Conservation (phyloP, 805 yeast genomes). For the Gaillardinia entomophila region DNA sequence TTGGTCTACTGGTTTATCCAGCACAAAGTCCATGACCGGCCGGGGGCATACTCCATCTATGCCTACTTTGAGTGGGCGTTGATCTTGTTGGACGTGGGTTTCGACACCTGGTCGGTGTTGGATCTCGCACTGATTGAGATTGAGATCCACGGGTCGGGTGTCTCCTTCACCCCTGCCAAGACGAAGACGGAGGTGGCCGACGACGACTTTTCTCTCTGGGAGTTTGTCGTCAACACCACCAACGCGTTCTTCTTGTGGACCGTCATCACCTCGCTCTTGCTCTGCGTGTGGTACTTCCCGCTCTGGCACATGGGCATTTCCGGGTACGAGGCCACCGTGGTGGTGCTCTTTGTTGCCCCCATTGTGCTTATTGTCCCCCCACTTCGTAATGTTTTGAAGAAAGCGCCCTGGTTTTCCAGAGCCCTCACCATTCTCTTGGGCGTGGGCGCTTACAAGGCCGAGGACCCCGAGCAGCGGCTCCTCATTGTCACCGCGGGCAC, state of each 20-base stretch:
- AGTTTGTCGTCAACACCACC: slow-evolving; percentile 40
- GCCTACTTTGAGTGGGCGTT: slow-evolving; percentile 94
- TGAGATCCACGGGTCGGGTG: slow-evolving; percentile 23
- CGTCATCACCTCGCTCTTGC: slow-evolving; percentile 67
- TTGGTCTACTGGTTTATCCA: slow-evolving; percentile 84
- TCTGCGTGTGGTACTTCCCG: slow-evolving; percentile 96
- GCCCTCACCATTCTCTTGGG: slow-evolving; percentile 55
- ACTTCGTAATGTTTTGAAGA: slow-evolving; percentile 28
- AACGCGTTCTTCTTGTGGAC: slow-evolving; percentile 87
- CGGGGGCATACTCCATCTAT: slow-evolving; percentile 95
- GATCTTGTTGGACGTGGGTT: slow-evolving; percentile 74
- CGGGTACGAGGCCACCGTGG: slow-evolving; percentile 78
- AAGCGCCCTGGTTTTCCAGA: slow-evolving; percentile 51
- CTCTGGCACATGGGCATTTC: slow-evolving; percentile 97
- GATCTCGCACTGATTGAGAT: slow-evolving; percentile 68
- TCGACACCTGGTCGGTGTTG: slow-evolving; percentile 70
- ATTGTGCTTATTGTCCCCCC: slow-evolving; percentile 42
- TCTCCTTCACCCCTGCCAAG: slow-evolving; percentile 12
- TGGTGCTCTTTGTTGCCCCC: slow-evolving; percentile 52
- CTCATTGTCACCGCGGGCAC: slow-evolving; percentile 62
- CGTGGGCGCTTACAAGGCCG: slow-evolving; percentile 66
- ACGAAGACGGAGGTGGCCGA: slow-evolving; percentile 1
- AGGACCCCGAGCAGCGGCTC: slow-evolving; percentile 66
- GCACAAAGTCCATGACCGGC: slow-evolving; percentile 78
- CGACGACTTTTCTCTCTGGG: slow-evolving; percentile 29